phyloP scores from a whole-genome alignment of 495 filamentous ascomycete genomes.

The Penicillium lagena region DNA sequence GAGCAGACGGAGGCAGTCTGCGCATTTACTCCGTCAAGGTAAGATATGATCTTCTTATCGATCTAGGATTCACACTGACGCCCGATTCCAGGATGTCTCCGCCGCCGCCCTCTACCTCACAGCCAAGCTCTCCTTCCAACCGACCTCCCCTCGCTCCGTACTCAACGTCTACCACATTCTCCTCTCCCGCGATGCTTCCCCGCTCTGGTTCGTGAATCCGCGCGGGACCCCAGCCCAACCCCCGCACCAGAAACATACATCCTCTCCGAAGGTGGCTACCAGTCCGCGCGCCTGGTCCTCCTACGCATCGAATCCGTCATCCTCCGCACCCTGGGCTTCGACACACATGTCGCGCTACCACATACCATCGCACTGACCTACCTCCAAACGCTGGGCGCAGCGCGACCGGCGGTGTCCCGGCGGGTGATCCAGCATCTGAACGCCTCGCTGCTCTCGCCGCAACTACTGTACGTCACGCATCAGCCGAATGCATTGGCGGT shows the following conservation, averaged over 20 bases:
- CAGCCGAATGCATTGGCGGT: slow-evolving; percentile 82
- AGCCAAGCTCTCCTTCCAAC: slow-evolving; percentile 75
- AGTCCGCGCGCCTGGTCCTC: slow-evolving; percentile 52
- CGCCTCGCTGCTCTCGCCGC: slow-evolving; percentile 74
- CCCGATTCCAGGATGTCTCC: slow-evolving; percentile 58
- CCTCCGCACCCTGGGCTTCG: slow-evolving; percentile 68
- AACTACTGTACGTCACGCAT: slow-evolving; percentile 85
- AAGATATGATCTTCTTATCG: background rate
- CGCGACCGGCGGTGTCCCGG: slow-evolving; percentile 45
- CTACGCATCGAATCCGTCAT: slow-evolving; percentile 68
- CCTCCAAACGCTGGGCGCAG: slow-evolving; percentile 73
- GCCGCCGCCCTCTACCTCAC: slow-evolving; percentile 76
- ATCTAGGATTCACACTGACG: no score
- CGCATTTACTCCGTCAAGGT: slow-evolving; percentile 52
- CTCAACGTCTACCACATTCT: slow-evolving; percentile 82
- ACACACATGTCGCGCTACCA: slow-evolving; percentile 76
- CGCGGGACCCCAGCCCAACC: slow-evolving; percentile 25
- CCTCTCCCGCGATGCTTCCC: slow-evolving; percentile 53
- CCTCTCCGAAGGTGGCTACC: slow-evolving; percentile 68
- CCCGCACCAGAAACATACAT: slow-evolving; percentile 55
- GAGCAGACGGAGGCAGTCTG: slow-evolving; percentile 57
- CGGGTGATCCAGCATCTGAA: slow-evolving; percentile 74
- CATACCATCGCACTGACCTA: slow-evolving; percentile 90
- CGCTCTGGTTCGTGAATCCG: slow-evolving; percentile 46
- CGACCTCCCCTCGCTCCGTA: slow-evolving; percentile 69